Conservation (phyloP, 2,329 filamentous ascomycete genomes). For the Aspergillus persii region DNA sequence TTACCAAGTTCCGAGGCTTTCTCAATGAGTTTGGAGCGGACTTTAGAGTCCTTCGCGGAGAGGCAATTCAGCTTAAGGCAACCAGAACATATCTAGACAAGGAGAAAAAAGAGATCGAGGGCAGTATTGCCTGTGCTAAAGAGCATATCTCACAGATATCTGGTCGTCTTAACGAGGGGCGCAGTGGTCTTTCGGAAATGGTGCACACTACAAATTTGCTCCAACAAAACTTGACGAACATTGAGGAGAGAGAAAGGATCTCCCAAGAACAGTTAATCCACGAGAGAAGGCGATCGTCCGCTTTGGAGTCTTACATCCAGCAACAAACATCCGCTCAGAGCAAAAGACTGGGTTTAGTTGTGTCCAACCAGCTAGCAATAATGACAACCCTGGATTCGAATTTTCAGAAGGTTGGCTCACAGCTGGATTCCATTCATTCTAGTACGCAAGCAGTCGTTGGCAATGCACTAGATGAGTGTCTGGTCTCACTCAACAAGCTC, state of each 20-base stretch:
- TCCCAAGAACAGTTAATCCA: constrained; percentile 22
- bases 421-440: constrained; percentile 14
- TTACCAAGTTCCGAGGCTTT: constrained; percentile 31
- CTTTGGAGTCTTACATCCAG: constrained; percentile 35
- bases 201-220: constrained; percentile 20
- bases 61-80: constrained; percentile 28
- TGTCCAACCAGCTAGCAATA: constrained; percentile 24
- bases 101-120: constrained; percentile 25
- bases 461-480: constrained; percentile 14
- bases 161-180: constrained; percentile 17
- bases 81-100: constrained; percentile 21
- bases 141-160: constrained; percentile 17
- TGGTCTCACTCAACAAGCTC: constrained; percentile 16
- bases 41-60: constrained; percentile 31
- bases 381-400: constrained; percentile 17
- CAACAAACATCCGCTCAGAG: constrained; percentile 22
- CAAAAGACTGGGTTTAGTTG: constrained; percentile 20
- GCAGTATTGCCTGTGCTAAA: constrained; percentile 25
- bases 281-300: constrained; percentile 29
- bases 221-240: constrained; percentile 24
- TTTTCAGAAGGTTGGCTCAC: constrained; percentile 13
- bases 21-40: constrained; percentile 35
- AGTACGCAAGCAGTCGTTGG: constrained; percentile 14
- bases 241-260: constrained; percentile 19
- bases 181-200: constrained; percentile 18